These are phyloP conservation scores for Termitomyces eurrhizus DNA, from an alignment of 768 basidiomycete species.

Conservation along the genomic window DNA sequence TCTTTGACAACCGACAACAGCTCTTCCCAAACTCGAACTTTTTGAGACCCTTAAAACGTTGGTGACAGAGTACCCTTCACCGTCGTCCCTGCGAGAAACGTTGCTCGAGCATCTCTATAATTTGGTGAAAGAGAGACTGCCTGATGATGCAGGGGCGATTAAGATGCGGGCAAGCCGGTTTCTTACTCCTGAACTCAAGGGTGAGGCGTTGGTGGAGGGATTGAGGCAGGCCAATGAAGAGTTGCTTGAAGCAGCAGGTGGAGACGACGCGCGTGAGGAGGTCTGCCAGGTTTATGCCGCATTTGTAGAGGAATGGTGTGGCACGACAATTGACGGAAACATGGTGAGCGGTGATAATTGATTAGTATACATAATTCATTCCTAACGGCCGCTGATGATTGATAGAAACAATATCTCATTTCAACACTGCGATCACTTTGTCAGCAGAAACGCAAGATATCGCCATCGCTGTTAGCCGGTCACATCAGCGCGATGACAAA, in stretches of 20 bases:
- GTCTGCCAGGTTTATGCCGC: conserved; percentile 36
- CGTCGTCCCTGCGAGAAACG: conserved; percentile 28
- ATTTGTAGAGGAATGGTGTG: conserved; percentile 54
- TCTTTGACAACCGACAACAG: conserved; percentile 21
- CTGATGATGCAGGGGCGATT: conserved; percentile 32
- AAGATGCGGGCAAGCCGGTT: conserved; percentile 31
- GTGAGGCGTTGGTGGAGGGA: conserved; percentile 33
- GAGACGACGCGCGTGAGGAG: conserved; percentile 20
- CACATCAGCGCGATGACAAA: conserved; percentile 28
- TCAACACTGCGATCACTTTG: conserved; percentile 37
- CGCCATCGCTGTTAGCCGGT: conserved; percentile 27
- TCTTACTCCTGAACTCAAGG: conserved; percentile 26
- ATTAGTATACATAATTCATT: background rate
- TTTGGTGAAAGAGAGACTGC: conserved; percentile 27
- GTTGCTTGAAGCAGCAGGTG: conserved; percentile 24
- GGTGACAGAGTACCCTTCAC: conserved; percentile 34
- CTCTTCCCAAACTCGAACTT: conserved; percentile 37
- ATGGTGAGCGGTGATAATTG: conserved; percentile 30
- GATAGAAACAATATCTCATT: conserved; percentile 54
- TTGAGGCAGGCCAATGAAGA: conserved; percentile 36
- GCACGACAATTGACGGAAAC: conserved; percentile 41
- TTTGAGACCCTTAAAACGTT: conserved; percentile 35
- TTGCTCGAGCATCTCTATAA: conserved; percentile 38
- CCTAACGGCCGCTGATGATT: conserved; percentile 19
- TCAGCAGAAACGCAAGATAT: conserved; percentile 9